Base-by-base conservation (phyloP, 305 asterid species). In the Nicotiana rustica region DNA sequence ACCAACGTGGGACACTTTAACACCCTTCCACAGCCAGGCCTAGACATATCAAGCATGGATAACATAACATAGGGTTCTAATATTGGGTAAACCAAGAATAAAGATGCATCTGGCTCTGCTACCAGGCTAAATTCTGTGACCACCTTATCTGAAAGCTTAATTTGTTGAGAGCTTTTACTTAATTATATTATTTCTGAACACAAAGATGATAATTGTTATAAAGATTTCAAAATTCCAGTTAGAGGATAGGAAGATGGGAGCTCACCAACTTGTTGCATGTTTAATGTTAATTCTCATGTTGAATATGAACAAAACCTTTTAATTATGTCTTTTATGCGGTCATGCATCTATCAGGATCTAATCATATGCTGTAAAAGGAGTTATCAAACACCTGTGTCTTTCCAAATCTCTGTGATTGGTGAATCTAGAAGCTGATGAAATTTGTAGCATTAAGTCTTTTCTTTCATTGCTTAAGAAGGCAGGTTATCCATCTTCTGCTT, bases 191-290 rank as follows among this genome's bases (percentile, higher is more conserved):
- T 44, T 44, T 44, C 49, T 44, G 62, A 44, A 70, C 61, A 14
- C 21, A 6, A 41, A 49, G 21, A 25, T 21, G 21, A 21, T 14
- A 49, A 6, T 73, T 25, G 21, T 49, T 49, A 73, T 21, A 14
- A 49, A 25, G 41, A 57, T 73, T 49, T 49, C 19, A 73, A 47
- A 47, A 47, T 47, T 73, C 52, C 79, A 73, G 14, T 47, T 49
- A 19, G 59, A 73, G 41, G 62, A 73, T 29, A 73, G 79, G 79
- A 73, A 47, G 62, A 73, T 49, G 79, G 62, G 18, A 73, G 41
- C 62, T 47, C 62, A 21, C 41, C 52, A 21, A 49, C 15, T n/a
- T 25, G 62, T 21, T 73, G 62, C 62, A 6, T 73, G 41, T 49
- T 73, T 47, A 47, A 6, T 73, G 38, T 73, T 73, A 41, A 73